These are phyloP conservation scores for Typha latifolia DNA, from an alignment of 176 grass and related monocot species.

Conservation along the genomic window DNA sequence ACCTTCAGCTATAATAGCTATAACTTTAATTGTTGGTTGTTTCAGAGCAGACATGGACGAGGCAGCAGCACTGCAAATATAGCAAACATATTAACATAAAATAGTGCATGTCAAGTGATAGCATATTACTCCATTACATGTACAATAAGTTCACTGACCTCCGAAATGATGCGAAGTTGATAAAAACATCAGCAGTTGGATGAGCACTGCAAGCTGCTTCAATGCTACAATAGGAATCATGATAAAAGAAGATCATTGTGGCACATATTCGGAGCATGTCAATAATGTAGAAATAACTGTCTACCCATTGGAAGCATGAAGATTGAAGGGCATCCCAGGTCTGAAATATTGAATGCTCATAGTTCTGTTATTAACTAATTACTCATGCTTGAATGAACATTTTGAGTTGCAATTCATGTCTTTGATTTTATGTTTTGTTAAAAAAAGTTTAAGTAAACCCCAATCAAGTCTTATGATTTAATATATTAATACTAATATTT, in stretches of 20 bases:
- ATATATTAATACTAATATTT: background rate
- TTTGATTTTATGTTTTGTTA: background rate
- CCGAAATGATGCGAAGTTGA: slow-evolving; percentile 93
- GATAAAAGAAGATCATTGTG: background rate
- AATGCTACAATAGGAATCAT: slow-evolving; percentile 46
- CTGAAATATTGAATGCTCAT: background rate
- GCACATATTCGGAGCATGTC: background rate
- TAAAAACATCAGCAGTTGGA: slow-evolving; percentile 96
- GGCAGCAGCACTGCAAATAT: slow-evolving; percentile 70
- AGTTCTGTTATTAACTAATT: background rate
- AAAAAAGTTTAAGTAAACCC: background rate
- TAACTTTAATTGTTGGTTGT: slow-evolving; percentile 81
- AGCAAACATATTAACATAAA: slow-evolving; percentile 16
- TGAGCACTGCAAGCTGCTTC: slow-evolving; percentile 87
- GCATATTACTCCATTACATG: background rate
- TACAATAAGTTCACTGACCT: slow-evolving; percentile 47
- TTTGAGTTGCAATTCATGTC: background rate
- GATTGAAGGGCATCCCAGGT: background rate
- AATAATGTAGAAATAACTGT: background rate
- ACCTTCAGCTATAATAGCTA: slow-evolving; percentile 98
- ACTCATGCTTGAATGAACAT: background rate
- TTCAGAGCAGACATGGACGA: slow-evolving; percentile 94
- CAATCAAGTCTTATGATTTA: background rate
- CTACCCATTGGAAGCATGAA: background rate
- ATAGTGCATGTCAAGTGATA: background rate